phyloP scores from a whole-genome alignment of 495 filamentous ascomycete genomes.

The Xylaria longipes region DNA sequence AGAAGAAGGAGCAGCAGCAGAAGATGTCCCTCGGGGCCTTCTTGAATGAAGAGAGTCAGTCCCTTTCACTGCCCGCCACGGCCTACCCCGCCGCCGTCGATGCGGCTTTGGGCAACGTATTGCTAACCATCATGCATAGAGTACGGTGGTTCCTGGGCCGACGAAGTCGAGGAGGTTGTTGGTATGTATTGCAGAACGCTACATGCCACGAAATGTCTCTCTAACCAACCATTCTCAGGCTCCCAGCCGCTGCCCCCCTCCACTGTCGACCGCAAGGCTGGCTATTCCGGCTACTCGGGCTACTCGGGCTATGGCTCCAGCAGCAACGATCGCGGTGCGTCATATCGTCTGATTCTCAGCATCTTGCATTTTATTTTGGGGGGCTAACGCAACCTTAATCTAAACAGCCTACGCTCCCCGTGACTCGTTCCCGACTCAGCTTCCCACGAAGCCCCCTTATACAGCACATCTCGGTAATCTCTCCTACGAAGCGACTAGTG shows the following conservation, averaged over 20 bases:
- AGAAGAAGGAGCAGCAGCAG: constrained; percentile 75
- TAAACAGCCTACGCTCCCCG: constrained; percentile 68
- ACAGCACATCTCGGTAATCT: constrained; percentile 97
- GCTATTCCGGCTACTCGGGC: constrained; percentile 39
- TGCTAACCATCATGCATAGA: constrained; percentile 61
- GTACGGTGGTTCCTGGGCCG: constrained; percentile 89
- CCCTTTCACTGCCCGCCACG: constrained; percentile 21
- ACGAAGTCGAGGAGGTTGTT: constrained; percentile 91
- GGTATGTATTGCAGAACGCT: constrained; percentile 53
- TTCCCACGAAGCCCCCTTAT: constrained; percentile 90
- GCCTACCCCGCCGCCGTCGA: constrained; percentile 29
- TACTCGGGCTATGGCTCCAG: constrained; percentile 32
- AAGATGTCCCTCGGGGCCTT: constrained; percentile 96
- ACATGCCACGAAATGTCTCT: neutral
- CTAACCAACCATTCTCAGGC: constrained; percentile 37
- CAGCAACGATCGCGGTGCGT: constrained; percentile 45
- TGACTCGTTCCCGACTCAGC: constrained; percentile 72
- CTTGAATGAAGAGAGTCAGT: constrained; percentile 81
- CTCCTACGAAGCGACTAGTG: constrained; percentile 86
- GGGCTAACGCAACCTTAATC: neutral
- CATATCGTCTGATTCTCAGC: neutral
- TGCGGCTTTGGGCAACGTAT: constrained; percentile 20
- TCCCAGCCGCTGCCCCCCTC: constrained; percentile 53
- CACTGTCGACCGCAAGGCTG: constrained; percentile 46
- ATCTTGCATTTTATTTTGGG: neutral